phyloP scores from a whole-genome alignment of 305 asterid species.

The Stenogyne calaminthoides region DNA sequence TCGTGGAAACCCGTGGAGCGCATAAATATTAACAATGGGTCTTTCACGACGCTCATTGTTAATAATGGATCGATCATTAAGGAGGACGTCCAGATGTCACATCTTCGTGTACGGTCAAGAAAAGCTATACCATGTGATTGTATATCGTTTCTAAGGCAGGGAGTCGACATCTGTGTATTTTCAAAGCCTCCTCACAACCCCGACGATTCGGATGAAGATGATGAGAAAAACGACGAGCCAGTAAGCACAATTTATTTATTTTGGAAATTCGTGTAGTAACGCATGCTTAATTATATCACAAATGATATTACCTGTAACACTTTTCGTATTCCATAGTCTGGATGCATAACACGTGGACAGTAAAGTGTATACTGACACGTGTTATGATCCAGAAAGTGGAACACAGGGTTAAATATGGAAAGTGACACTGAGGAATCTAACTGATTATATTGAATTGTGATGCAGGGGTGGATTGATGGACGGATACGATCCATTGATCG shows the following conservation, averaged over 20 bases:
- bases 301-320: too few relatives aligned
- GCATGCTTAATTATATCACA: background rate
- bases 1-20: slow-evolving; percentile 84
- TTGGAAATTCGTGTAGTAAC: background rate
- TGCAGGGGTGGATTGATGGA: slow-evolving; percentile 83
- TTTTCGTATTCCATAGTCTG: too few relatives aligned
- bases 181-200: slow-evolving; percentile 37
- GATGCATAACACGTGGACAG: too few relatives aligned
- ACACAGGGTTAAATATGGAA: background rate
- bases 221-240: slow-evolving; percentile 40
- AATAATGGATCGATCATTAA: slow-evolving; percentile 49
- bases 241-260: slow-evolving; percentile 42
- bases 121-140: slow-evolving; percentile 73
- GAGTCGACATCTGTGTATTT: slow-evolving; percentile 70
- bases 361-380: too few relatives aligned
- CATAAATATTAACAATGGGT: slow-evolving; percentile 54
- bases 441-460: background rate
- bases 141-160: slow-evolving; percentile 77
- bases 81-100: slow-evolving; percentile 55
- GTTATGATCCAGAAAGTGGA: too few relatives aligned
- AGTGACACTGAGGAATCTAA: background rate
- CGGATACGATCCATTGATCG: slow-evolving; percentile 83
- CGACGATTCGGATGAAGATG: slow-evolving; percentile 33
- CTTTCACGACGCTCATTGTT: slow-evolving; percentile 43
- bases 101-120: slow-evolving; percentile 80